Percentiles rank a stretch among this genome's conserved stretches.
Conservation (phyloP, 1,284 basidiomycete genomes). For the Ganoderma sinense region DNA sequence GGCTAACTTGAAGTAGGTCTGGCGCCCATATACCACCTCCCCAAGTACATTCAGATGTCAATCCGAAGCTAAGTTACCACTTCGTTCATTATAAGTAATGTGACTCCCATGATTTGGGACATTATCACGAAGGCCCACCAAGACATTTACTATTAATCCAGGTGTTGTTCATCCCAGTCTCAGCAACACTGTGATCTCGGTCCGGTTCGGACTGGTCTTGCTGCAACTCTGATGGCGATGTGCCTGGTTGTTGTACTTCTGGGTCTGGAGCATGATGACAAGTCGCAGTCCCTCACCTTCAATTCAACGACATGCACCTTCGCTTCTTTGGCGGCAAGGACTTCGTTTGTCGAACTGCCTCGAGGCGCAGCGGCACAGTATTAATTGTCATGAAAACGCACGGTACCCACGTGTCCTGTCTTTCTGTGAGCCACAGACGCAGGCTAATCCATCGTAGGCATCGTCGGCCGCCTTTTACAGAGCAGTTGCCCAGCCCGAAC, state of each 20-base stretch:
- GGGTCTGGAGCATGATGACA: background rate
- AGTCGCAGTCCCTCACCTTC: background rate
- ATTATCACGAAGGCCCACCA: background rate
- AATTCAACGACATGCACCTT: background rate
- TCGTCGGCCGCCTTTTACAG: background rate
- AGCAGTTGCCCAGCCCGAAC: background rate
- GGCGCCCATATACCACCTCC: background rate
- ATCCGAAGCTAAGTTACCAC: background rate
- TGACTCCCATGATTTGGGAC: background rate
- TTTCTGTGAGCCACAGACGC: background rate
- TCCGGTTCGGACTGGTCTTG: background rate
- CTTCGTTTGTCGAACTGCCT: slow-evolving; percentile 2
- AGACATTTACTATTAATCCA: background rate
- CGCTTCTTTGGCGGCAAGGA: background rate
- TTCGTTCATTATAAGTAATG: background rate
- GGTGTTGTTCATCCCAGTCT: background rate
- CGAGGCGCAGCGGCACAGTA: background rate
- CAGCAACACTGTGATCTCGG: background rate
- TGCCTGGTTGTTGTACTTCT: background rate
- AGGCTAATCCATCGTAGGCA: background rate
- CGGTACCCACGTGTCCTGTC: background rate
- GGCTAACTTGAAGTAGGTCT: background rate
- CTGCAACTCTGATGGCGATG: background rate
- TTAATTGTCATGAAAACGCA: background rate
- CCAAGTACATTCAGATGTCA: background rate